Evolutionary conservation across 345 rosid species (phyloP).

Genomic region (Lumnitzera racemosa): DNA sequence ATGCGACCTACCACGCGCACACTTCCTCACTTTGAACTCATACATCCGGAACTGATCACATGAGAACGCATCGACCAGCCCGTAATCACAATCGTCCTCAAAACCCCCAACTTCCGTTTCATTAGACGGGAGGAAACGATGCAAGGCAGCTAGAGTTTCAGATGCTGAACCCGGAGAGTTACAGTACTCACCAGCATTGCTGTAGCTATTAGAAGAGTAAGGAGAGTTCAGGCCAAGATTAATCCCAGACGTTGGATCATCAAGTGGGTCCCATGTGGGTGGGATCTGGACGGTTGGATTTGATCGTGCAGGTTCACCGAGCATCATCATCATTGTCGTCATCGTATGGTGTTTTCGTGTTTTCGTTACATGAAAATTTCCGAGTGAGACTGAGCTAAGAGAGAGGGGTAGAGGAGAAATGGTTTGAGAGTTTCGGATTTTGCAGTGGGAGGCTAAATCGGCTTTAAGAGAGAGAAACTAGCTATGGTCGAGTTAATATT

Average conservation of each 20-base stretch:
- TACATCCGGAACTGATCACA: conserved; percentile 28
- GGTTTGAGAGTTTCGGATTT: too few relatives aligned
- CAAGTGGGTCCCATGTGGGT: conserved; percentile 30
- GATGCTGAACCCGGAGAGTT: conserved; percentile 17
- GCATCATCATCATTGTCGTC: conserved; percentile 36
- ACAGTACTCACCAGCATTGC: conserved; percentile 13
- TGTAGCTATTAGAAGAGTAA: conserved; percentile 14
- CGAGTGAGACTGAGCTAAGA: too few relatives aligned
- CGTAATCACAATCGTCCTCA: conserved; percentile 32
- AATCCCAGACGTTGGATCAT: conserved; percentile 26
- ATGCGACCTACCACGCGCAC: conserved; percentile 20
- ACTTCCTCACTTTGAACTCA: conserved; percentile 17
- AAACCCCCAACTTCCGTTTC: conserved; percentile 30
- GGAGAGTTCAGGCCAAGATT: conserved; percentile 13
- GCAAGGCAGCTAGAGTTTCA: conserved; percentile 45
- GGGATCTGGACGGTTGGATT: conserved; percentile 58
- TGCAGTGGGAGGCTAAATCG: too few relatives aligned
- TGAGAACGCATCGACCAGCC: conserved; percentile 37
- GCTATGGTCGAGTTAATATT: conserved; percentile 24
- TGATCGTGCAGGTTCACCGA: conserved; percentile 32
- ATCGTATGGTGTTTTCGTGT: too few relatives aligned
- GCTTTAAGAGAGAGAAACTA: conserved; percentile 18
- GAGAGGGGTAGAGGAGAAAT: too few relatives aligned
- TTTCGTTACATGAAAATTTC: too few relatives aligned
- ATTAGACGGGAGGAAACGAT: conserved; percentile 66